Conservation (phyloP, 176 grass and related monocot genomes). For the Tuctoria greenei region DNA sequence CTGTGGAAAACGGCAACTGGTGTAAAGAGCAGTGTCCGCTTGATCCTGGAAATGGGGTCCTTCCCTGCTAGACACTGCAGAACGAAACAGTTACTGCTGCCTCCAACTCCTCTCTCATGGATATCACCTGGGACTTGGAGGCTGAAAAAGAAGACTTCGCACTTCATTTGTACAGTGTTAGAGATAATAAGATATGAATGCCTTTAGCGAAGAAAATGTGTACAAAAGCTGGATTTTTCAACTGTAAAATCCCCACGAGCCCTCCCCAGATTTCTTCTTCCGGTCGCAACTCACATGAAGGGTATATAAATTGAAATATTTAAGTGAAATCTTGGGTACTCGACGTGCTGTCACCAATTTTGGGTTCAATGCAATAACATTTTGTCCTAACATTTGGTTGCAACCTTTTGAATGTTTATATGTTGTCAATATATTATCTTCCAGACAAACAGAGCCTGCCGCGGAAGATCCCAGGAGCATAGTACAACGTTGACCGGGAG, state of each 20-base stretch:
- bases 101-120: background rate
- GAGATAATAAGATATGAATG: constrained; percentile 11
- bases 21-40: background rate
- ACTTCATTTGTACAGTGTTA: constrained; percentile 26
- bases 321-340: background rate
- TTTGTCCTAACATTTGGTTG: no score
- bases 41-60: background rate
- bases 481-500: no score
- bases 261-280: background rate
- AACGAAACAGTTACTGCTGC: background rate
- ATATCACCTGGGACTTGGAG: background rate
- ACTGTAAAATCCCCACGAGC: constrained; percentile 28
- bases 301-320: no score
- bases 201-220: background rate
- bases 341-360: constrained; percentile 3
- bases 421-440: background rate
- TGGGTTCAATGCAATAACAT: background rate
- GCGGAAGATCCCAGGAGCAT: no score
- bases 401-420: background rate
- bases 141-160: background rate
- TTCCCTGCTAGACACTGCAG: background rate
- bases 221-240: constrained; percentile 17
- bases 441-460: no score
- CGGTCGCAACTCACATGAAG: background rate
- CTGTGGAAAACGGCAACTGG: background rate